Base-by-base conservation (phyloP, 2,329 filamentous ascomycete genomes). In the Dendryphion nanum region DNA sequence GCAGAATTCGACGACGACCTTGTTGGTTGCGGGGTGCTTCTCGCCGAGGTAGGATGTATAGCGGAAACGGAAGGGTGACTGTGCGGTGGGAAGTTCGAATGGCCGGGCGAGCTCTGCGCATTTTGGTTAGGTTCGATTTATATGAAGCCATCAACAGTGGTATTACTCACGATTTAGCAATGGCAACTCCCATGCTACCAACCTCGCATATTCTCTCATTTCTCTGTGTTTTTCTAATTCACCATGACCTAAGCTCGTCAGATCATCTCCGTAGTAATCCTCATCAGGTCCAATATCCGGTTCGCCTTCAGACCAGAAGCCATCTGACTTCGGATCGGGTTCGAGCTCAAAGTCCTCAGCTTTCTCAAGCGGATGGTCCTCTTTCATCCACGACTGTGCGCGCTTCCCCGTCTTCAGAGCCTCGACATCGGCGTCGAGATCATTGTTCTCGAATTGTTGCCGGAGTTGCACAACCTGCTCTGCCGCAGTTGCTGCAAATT, bases 31-130 rank as follows among this genome's bases (percentile, higher is more conserved):
- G 0, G 93, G 91, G 70, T 98, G 94, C 39, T 79, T 74, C 69
- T 97, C 93, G 56, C 91, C 91, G 78, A 98, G 85, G 71, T 97
- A 97, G 24, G 85, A 90, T 13, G 93, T 98, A 74, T 95, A 96
- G 57, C 93, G 85, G 81, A 96, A 98, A 56, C 91, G 85, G 41
- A 98, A 80, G 31, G 89, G 81, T 53, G 86, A 76, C 31, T 81
- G 67, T 19, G 75, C 66, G 12, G 78, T 76, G 2, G 91, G 89
- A 3, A 82, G 79, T 44, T 76, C 70, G 64, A 95, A 97, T 14
- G 87, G 85, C 67, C 87, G 87, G 38, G 87, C 85, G 46, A 93
- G 78, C 63, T 91, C 88, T 95, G 59, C 3, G 23, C 34, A 38
- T 3, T n/a, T n/a, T 28, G 13, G 24, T n/a, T 6, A 26, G 23